Evolutionary conservation across 345 rosid genomes (phyloP), one percentile per base, ranked within the genome.

Genomic region (Populus euphratica): DNA sequence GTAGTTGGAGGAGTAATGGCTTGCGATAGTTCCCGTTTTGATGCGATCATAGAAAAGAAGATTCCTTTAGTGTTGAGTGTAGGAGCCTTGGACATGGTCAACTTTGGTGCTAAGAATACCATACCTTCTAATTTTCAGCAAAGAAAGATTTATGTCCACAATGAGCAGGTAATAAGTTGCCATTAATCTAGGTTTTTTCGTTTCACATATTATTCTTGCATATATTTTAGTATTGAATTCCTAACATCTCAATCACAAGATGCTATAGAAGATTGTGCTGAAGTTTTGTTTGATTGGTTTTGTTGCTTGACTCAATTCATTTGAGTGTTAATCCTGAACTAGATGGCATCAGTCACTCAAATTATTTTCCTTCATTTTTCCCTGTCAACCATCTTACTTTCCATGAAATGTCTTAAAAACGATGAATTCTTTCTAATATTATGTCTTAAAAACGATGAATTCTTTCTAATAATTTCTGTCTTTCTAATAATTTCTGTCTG

Each of bases 41-140:
- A 93, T 84, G 89, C 85, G 44, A 86, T 87, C 62, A 82, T 90
- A 70, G 93, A 95, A 83, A 89, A 85, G 87, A 90, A 89, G 80
- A 85, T 95, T 79, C 99, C 98, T 43, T 84, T 93, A 77, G 97
- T 95, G 52, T 82, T 95, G 73, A 95, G 98, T 72, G 89, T 91
- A 5, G 99, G 98, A 65, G 99, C 98, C 66, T 86, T 95, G 82
- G 99, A 95, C 84, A 92, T 91, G 96, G 99, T 91, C 81, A 95
- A 90, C 81, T 95, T 95, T 87, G 99, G 97, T 78, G 75, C 91
- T 67, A 89, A 79, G 84, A 89, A 92, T 36, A 86, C 97, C 75
- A 89, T 93, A 78, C 98, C 96, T 80, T 79, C 91, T 68, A 71
- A 73, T 21, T 90, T 92, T 79, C 90, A 87, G 79, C 82, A 83